These are phyloP conservation scores for Chrysoporthe deuterocubensis DNA, from an alignment of 2,329 filamentous ascomycete species.

Conservation along the genomic window DNA sequence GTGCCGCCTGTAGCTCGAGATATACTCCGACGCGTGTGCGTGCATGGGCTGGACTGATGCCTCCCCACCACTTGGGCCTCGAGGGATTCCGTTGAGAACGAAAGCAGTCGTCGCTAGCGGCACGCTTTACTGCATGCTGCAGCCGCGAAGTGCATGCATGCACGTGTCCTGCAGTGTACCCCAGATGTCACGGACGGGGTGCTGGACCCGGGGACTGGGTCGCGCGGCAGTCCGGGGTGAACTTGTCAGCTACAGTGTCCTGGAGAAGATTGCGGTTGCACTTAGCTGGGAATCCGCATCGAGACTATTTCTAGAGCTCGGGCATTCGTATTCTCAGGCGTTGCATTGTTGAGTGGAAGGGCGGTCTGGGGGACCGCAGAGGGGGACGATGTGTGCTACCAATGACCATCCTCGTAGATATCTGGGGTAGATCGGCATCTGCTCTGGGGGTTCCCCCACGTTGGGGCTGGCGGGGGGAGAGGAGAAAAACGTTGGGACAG, in stretches of 20 bases:
- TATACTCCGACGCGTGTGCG: neutral
- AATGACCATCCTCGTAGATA: neutral
- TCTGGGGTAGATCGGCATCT: neutral
- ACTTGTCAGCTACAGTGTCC: neutral
- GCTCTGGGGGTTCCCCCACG: neutral
- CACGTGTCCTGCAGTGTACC: neutral
- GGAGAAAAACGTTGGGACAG: constrained; percentile 1
- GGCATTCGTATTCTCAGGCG: neutral
- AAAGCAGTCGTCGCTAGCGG: neutral
- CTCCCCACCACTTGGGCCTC: neutral
- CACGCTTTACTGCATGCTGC: neutral
- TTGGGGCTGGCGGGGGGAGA: neutral
- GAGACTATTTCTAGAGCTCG: neutral
- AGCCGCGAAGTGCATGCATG: neutral
- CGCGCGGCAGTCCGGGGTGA: neutral
- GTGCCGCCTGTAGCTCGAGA: neutral
- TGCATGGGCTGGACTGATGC: neutral
- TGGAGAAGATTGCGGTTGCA: neutral
- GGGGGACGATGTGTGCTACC: neutral
- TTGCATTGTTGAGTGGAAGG: neutral
- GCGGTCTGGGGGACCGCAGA: neutral
- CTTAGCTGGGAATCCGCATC: neutral
- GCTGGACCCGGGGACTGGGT: neutral
- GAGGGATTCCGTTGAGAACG: neutral
- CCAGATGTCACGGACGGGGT: neutral